Conservation (phyloP, 2,329 filamentous ascomycete genomes). For the Fusarium nisikadoi region DNA sequence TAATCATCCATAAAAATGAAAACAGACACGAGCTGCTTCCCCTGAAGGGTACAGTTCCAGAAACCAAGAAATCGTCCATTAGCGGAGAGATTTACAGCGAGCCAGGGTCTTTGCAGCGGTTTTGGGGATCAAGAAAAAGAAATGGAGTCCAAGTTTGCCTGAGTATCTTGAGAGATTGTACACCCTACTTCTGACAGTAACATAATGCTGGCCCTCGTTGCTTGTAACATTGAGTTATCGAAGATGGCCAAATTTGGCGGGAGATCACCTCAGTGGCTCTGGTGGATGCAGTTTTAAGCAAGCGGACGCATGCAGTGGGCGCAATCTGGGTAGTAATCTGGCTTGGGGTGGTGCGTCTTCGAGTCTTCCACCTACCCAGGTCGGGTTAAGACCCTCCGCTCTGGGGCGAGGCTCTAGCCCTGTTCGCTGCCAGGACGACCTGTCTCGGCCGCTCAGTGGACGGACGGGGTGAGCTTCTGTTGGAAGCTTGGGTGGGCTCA, state of each 20-base stretch:
- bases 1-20: neutral
- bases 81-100: neutral
- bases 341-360: conserved; percentile 37
- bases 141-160: neutral
- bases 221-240: conserved; percentile 2
- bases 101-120: neutral
- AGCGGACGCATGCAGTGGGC: conserved; percentile 28
- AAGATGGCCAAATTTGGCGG: conserved; percentile 34
- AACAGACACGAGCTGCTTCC: conserved; percentile 12
- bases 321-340: conserved; percentile 37
- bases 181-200: neutral
- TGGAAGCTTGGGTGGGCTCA: conserved; percentile 33
- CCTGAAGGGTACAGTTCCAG: conserved; percentile 8
- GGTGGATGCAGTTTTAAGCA: conserved; percentile 32
- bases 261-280: conserved; percentile 39
- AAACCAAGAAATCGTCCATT: neutral
- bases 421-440: conserved; percentile 35
- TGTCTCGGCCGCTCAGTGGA: conserved; percentile 30
- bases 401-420: conserved; percentile 38
- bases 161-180: neutral
- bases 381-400: conserved; percentile 37
- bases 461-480: conserved; percentile 29
- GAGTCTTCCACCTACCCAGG: conserved; percentile 37
- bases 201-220: neutral
- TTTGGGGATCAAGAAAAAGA: neutral